Evolutionary conservation across 192 early-diverging fungal genomes (phyloP).

Genomic region (Dissophora ornata): DNA sequence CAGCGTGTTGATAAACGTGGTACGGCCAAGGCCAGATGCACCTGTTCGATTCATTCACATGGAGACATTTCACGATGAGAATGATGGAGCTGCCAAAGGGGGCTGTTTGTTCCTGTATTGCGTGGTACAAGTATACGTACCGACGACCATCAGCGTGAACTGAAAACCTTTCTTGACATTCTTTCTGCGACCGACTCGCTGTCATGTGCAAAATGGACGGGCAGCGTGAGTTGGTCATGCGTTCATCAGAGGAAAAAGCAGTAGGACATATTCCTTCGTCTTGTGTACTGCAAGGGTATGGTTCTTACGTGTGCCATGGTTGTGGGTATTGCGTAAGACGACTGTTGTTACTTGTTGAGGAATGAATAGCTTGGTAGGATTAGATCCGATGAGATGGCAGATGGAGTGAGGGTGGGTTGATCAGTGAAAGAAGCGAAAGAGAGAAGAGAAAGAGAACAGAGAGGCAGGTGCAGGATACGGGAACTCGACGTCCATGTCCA

Average conservation of each 20-base stretch:
- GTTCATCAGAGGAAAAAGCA: too few relatives aligned
- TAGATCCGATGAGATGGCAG: background rate
- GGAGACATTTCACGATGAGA: background rate
- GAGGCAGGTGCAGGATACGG: too few relatives aligned
- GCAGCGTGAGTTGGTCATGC: background rate
- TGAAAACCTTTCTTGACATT: constrained; percentile 95
- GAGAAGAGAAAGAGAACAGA: too few relatives aligned
- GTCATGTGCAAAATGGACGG: background rate
- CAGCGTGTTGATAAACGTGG: constrained; percentile 99
- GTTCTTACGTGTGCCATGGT: constrained; percentile 44
- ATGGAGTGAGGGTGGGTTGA: background rate
- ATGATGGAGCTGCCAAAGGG: background rate
- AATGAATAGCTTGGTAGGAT: too few relatives aligned
- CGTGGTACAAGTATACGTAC: too few relatives aligned
- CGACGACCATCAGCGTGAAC: constrained; percentile 97
- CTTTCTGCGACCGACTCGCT: constrained; percentile 71
- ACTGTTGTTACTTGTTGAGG: too few relatives aligned
- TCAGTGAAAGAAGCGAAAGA: too few relatives aligned
- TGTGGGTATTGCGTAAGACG: too few relatives aligned
- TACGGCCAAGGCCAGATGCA: constrained; percentile 94
- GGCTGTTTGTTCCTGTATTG: too few relatives aligned
- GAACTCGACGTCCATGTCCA: too few relatives aligned
- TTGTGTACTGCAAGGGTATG: background rate
- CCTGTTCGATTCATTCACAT: constrained; percentile 57
- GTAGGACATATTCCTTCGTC: too few relatives aligned